Percentiles rank a stretch among this genome's conserved stretches.
These are phyloP conservation scores for Arctium minus DNA, from an alignment of 129 eudicot genomes.

Conservation along the genomic window DNA sequence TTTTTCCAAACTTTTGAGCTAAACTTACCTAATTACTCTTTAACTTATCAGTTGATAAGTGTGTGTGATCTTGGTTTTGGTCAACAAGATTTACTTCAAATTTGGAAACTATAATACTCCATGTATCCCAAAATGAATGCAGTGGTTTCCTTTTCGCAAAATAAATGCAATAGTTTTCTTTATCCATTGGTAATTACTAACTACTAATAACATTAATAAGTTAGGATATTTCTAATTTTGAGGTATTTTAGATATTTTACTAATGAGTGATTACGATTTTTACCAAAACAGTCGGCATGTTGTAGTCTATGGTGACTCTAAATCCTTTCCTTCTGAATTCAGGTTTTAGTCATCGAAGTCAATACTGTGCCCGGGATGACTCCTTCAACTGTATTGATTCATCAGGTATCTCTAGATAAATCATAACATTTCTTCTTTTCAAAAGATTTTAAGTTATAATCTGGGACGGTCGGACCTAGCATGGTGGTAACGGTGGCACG, in stretches of 20 bases:
- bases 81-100: neutral
- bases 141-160: neutral
- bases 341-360: constrained; percentile 86
- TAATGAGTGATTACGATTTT: neutral
- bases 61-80: neutral
- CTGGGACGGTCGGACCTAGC: too few relatives aligned
- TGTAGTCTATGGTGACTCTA: neutral
- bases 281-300: too few relatives aligned
- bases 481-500: too few relatives aligned
- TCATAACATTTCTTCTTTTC: neutral
- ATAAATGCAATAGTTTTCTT: neutral
- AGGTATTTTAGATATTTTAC: neutral
- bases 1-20: neutral
- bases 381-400: constrained; percentile 91
- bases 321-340: constrained; percentile 18
- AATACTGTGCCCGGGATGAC: constrained; percentile 99
- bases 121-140: neutral
- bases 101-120: neutral
- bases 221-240: neutral
- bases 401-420: constrained; percentile 56
- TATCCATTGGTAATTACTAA: neutral
- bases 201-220: neutral
- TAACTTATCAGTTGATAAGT: neutral
- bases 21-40: neutral
- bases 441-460: too few relatives aligned